phyloP scores from a whole-genome alignment of 2,329 filamentous ascomycete species.

The Pestalotiopsis sp. region DNA sequence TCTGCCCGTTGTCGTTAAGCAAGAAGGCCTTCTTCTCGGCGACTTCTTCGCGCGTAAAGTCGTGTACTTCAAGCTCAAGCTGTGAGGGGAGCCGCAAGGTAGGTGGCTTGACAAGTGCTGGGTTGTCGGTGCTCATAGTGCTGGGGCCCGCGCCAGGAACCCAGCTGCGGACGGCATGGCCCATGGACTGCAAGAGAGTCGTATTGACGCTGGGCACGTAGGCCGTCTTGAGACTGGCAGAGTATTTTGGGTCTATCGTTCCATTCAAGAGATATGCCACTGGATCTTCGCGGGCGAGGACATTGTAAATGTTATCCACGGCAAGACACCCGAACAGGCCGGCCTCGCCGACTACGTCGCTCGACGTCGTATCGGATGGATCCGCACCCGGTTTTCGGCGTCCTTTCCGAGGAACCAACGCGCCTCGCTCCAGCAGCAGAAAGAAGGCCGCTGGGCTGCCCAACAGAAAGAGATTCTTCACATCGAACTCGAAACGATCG shows the following conservation, averaged over 20 bases:
- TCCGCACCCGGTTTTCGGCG: conserved; percentile 76
- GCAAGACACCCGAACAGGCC: conserved; percentile 88
- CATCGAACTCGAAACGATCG: conserved; percentile 86
- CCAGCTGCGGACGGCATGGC: conserved; percentile 63
- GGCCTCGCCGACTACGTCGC: conserved; percentile 71
- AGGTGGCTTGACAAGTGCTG: conserved; percentile 31
- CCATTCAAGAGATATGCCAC: conserved; percentile 94
- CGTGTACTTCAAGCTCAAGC: conserved; percentile 92
- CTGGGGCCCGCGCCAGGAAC: conserved; percentile 51
- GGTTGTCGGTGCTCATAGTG: conserved; percentile 28
- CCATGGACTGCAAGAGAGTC: conserved; percentile 65
- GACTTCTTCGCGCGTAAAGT: conserved; percentile 90
- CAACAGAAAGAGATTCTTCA: conserved; percentile 82
- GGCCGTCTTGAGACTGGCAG: conserved; percentile 73
- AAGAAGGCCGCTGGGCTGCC: conserved; percentile 95
- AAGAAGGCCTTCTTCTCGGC: conserved; percentile 86
- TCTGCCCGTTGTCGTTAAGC: conserved; percentile 94
- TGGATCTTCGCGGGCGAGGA: conserved; percentile 71
- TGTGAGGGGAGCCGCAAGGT: conserved; percentile 58
- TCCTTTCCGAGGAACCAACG: conserved; percentile 74
- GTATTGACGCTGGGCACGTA: conserved; percentile 74
- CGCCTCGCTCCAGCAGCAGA: conserved; percentile 75
- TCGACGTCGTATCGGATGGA: conserved; percentile 56
- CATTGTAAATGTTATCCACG: conserved; percentile 95
- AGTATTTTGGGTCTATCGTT: conserved; percentile 80